A percentile compares a stretch with the other conserved stretches of the same genome.
These are phyloP conservation scores for Scutellaria galericulata DNA, from an alignment of 257 asterid species.

Conservation along the genomic window DNA sequence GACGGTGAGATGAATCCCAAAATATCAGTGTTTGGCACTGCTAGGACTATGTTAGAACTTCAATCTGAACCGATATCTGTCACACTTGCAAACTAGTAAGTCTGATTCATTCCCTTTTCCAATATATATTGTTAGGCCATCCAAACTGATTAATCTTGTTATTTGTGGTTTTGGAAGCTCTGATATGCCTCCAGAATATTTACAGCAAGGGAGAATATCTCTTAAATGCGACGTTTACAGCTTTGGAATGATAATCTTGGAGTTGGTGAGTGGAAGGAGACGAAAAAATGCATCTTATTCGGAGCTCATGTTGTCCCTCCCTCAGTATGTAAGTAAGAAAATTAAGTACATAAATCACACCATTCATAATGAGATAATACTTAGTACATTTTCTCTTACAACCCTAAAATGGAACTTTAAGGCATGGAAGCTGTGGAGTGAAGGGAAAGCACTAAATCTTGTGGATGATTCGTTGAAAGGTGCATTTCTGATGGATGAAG, in stretches of 20 bases:
- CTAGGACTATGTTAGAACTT: slow-evolving; percentile 24
- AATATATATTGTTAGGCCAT: neutral
- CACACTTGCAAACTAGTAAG: too few relatives aligned
- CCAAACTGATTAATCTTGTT: neutral
- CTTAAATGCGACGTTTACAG: slow-evolving; percentile 30
- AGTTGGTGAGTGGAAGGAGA: slow-evolving; percentile 34
- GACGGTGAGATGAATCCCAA: slow-evolving; percentile 38
- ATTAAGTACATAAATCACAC: too few relatives aligned
- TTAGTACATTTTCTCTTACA: too few relatives aligned
- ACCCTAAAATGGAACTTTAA: too few relatives aligned
- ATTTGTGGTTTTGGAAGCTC: slow-evolving; percentile 1
- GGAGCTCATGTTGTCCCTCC: neutral
- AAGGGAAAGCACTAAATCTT: slow-evolving; percentile 32
- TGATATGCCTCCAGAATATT: slow-evolving; percentile 35
- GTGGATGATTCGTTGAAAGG: slow-evolving; percentile 24
- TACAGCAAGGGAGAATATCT: too few relatives aligned
- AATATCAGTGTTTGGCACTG: slow-evolving; percentile 29
- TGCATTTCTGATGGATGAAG: neutral
- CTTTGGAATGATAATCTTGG: slow-evolving; percentile 33
- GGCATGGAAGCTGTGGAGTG: slow-evolving; percentile 33
- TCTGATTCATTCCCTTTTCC: neutral
- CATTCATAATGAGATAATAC: too few relatives aligned
- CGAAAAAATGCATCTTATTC: neutral
- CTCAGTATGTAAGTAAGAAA: slow-evolving; percentile 15
- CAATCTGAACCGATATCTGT: slow-evolving; percentile 8